phyloP scores from a whole-genome alignment of 202 grass and related monocot genomes.

The Schoenoplectus triqueter region DNA sequence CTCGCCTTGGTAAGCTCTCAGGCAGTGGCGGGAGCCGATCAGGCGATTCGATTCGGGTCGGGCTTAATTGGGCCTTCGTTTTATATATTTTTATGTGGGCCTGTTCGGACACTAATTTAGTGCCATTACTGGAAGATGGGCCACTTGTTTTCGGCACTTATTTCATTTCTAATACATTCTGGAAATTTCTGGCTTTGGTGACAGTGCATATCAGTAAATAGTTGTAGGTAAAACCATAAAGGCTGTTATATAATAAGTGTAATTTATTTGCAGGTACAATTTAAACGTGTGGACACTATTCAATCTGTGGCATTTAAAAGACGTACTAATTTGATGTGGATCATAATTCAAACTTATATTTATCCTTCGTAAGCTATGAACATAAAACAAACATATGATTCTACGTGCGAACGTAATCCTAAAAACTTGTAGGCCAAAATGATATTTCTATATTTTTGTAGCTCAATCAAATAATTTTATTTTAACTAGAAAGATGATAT shows the following conservation, averaged over 20 bases:
- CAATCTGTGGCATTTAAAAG: neutral
- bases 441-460: too few species aligned
- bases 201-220: neutral
- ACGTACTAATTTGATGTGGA: neutral
- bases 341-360: neutral
- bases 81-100: neutral
- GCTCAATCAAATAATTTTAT: too few species aligned
- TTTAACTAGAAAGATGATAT: too few species aligned
- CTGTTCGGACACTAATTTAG: neutral
- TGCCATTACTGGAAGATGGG: neutral
- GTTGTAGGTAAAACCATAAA: neutral
- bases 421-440: too few species aligned
- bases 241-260: neutral
- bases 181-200: neutral
- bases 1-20: neutral
- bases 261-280: neutral
- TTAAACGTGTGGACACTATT: neutral
- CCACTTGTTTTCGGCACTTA: too few species aligned
- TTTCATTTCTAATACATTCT: too few species aligned
- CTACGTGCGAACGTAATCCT: neutral
- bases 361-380: neutral
- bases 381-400: neutral
- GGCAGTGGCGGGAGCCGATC: neutral
- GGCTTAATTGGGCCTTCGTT: neutral
- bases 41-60: neutral